Evolutionary conservation across 305 asterid genomes (phyloP).

Genomic region (Solanum hybrid): DNA sequence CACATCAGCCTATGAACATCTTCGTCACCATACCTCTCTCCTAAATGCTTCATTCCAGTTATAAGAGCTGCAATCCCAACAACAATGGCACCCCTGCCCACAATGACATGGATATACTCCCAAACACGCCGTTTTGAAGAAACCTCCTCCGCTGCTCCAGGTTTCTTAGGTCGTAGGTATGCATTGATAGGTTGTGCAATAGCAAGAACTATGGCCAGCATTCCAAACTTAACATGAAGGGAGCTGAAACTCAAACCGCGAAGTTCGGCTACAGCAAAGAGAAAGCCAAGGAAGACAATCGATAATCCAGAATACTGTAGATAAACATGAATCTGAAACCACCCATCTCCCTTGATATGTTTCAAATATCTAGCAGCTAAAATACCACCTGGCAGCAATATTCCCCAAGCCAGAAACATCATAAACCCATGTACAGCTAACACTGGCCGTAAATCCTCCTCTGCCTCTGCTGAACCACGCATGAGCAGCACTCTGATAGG

Average conservation of each 20-base stretch:
- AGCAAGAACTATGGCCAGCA: constrained; percentile 62
- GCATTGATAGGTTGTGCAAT: constrained; percentile 81
- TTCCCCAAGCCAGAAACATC: constrained; percentile 99
- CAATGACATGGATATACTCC: constrained; percentile 65
- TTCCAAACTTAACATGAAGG: constrained; percentile 71
- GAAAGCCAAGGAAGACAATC: constrained; percentile 78
- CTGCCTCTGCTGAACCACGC: constrained; percentile 93
- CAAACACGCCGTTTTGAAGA: constrained; percentile 44
- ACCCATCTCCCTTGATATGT: constrained; percentile 78
- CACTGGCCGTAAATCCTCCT: constrained; percentile 86
- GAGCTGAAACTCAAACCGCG: constrained; percentile 63
- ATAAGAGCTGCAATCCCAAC: constrained; percentile 73
- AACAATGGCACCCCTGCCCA: constrained; percentile 66
- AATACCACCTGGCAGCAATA: constrained; percentile 87
- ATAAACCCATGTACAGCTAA: constrained; percentile 94
- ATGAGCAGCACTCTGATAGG: constrained; percentile 79
- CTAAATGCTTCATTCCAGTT: constrained; percentile 86
- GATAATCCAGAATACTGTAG: constrained; percentile 87
- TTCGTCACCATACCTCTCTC: constrained; percentile 71
- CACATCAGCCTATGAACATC: constrained; percentile 61
- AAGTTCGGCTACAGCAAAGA: constrained; percentile 97
- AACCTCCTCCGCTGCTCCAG: constrained; percentile 41
- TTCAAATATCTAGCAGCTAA: constrained; percentile 84
- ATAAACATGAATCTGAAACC: constrained; percentile 85
- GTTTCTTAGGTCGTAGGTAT: constrained; percentile 76